A percentile compares a stretch with the other conserved stretches of the same genome.
Evolutionary conservation across 2,329 filamentous ascomycete genomes (phyloP).

Genomic region (Tolypocladium cylindrosporum): DNA sequence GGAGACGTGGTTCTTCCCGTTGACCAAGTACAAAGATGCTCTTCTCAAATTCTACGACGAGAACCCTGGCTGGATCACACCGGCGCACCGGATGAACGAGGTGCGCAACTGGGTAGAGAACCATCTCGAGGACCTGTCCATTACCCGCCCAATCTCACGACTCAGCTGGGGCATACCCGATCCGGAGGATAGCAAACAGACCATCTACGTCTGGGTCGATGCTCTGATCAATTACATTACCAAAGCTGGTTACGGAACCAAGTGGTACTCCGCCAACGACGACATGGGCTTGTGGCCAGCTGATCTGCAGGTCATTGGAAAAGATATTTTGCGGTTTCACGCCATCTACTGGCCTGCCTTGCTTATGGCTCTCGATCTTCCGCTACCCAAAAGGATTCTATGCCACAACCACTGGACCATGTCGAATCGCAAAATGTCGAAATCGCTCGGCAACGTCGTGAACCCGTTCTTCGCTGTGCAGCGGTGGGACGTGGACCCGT

Average conservation of each 20-base stretch:
- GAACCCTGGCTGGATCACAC: constrained; percentile 71
- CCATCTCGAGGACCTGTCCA: constrained; percentile 76
- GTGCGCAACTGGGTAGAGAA: constrained; percentile 67
- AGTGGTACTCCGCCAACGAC: constrained; percentile 56
- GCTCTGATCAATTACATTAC: constrained; percentile 91
- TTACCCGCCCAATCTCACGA: constrained; percentile 71
- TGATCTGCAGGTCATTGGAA: constrained; percentile 86
- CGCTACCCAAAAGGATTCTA: constrained; percentile 68
- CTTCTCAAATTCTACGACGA: constrained; percentile 70
- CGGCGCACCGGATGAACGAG: constrained; percentile 62
- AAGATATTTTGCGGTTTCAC: constrained; percentile 94
- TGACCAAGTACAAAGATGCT: constrained; percentile 71
- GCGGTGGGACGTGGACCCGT: constrained; percentile 74
- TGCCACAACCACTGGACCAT: constrained; percentile 96
- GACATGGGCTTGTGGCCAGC: constrained; percentile 70
- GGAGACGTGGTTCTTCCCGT: constrained; percentile 86
- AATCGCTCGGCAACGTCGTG: constrained; percentile 88
- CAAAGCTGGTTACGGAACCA: constrained; percentile 60
- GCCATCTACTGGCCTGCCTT: constrained; percentile 98
- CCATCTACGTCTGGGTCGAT: constrained; percentile 97
- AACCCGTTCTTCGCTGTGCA: constrained; percentile 89
- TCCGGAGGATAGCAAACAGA: constrained; percentile 74
- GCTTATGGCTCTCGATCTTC: constrained; percentile 76
- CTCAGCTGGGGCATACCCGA: constrained; percentile 84
- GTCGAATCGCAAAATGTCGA: constrained; percentile 88